Base-by-base conservation (phyloP, 192 early-diverging fungal species). In the Coemansia sp. region DNA sequence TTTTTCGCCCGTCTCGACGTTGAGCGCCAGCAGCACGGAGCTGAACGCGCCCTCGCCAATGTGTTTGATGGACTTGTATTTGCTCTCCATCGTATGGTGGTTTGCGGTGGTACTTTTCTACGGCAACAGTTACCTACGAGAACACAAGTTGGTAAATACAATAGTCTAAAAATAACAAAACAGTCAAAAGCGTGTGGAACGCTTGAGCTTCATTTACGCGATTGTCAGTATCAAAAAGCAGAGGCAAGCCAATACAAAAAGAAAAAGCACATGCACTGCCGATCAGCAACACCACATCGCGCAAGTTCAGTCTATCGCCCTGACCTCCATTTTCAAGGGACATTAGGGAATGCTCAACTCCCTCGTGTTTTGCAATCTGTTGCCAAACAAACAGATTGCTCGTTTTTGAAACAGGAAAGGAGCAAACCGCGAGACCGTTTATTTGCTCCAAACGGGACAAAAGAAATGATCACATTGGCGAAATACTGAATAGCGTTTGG, bases 11-110 rank as follows among this genome's bases (percentile, higher is more conserved):
- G 70, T 70, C 48, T 76, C 70, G 57, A 73, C 56, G 60, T 73
- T 70, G 25, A 75, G 61, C 26, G 82, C 82, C 24, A 73, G 67
- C 18, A 79, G 66, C 17, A 83, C 82, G 9, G 82, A 83, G 63
- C 82, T 83, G 51, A 83, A 83, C 23, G 82, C 82, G 40, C 82
- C 82, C 54, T 83, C 76, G 64, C 82, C 82, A 18, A 83, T 79
- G 37, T 71, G 61, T 61, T 69, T 69, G 52, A 76, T 73, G 0
- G 72, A 60, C 68, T 77, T 71, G 72, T 82, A 82, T 59, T 62
- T 70, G 71, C 71, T 77, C 63, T 78, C 76, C 76, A 78, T 78
- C 7, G n/a, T 25, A 7, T 31, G 31, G 31, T 31, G 31, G 31
- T 31, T 31, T 31, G 7, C 31, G 31, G 31, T 31, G 7, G 31